phyloP scores from a whole-genome alignment of 2,329 filamentous ascomycete species.

The Sordariomycetes sp. region DNA sequence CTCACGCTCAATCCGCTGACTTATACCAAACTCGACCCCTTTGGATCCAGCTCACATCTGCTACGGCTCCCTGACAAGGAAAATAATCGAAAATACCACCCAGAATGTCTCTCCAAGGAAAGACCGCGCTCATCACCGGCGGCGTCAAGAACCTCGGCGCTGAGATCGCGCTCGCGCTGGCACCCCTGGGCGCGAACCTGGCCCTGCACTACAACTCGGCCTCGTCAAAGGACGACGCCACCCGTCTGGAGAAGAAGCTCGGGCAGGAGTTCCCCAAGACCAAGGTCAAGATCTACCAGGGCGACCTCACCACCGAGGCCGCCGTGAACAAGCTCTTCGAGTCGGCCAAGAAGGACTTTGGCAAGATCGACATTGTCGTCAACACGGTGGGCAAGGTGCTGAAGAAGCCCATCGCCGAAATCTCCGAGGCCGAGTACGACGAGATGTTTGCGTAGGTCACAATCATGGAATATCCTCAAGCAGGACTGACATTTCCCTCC shows the following conservation, averaged over 20 bases:
- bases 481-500: slow-evolving; percentile 2
- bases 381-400: slow-evolving; percentile 41
- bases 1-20: no score
- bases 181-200: slow-evolving; percentile 44
- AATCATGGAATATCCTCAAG: no score
- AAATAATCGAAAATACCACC: slow-evolving; percentile 1
- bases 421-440: slow-evolving; percentile 35
- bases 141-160: slow-evolving; percentile 51
- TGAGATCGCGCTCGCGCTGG: slow-evolving; percentile 48
- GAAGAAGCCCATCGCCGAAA: slow-evolving; percentile 33
- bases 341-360: slow-evolving; percentile 27
- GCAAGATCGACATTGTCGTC: slow-evolving; percentile 36
- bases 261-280: slow-evolving; percentile 16
- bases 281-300: slow-evolving; percentile 30
- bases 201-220: slow-evolving; percentile 47
- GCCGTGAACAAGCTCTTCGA: slow-evolving; percentile 31
- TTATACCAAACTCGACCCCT: no score
- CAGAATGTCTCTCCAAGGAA: slow-evolving; percentile 8
- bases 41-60: no score
- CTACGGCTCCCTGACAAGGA: no score
- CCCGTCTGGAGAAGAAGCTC: slow-evolving; percentile 25
- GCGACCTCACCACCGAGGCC: slow-evolving; percentile 27
- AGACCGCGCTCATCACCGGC: slow-evolving; percentile 42
- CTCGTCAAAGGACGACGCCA: slow-evolving; percentile 24
- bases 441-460: slow-evolving; percentile 35